Base-by-base conservation (phyloP, 192 early-diverging fungal genomes). In the Chytriomyces confervae region DNA sequence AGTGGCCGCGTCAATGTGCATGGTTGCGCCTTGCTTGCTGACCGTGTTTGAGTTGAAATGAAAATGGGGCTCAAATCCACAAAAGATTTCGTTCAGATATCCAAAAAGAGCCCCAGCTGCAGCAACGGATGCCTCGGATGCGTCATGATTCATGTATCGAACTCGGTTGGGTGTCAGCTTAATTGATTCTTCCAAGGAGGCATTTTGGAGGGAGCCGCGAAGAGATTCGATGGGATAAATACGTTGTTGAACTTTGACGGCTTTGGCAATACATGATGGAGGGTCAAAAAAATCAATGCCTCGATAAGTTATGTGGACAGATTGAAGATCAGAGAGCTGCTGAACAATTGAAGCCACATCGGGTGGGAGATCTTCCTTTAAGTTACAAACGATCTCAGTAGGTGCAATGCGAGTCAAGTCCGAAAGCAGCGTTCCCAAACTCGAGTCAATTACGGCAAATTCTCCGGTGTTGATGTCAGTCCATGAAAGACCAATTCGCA, bases 381-480 rank as follows among this genome's bases (percentile, higher is more conserved):
- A 10, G 36, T 7, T 13, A 20, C 18, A 11, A 36, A 98, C 78
- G 16, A 97, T 89, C 82, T 98, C 97, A 11, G 86, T 84, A 0
- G 97, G 97, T 16, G 91, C 87, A 63, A 98, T 96, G 61, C 95
- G 91, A 6, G 91, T 87, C 45, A 98, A 57, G 71, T 95, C 92
- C 7, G 91, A 85, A 7, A 81, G 72, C 16, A 98, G 85, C 0
- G 76, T 72, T 0, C 75, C 75, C 5, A 84, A 51, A 0, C 77
- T 81, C 2, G 90, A 87, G 8, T 86, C 77, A 75, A 91, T 84
- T 10, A 94, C 88, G 73, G 90, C 86, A 66, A 96, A 96, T 49
- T 96, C 95, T 20, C 97, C 97, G 0, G 94, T 95, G 0, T 93
- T 93, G 49, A 98, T 76, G 86, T 98, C 97, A 3, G 93, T 79